Evolutionary conservation across 805 yeast species (phyloP), one percentile per base, ranked within the genome.

Genomic region (Saccharomycopsis amapae): DNA sequence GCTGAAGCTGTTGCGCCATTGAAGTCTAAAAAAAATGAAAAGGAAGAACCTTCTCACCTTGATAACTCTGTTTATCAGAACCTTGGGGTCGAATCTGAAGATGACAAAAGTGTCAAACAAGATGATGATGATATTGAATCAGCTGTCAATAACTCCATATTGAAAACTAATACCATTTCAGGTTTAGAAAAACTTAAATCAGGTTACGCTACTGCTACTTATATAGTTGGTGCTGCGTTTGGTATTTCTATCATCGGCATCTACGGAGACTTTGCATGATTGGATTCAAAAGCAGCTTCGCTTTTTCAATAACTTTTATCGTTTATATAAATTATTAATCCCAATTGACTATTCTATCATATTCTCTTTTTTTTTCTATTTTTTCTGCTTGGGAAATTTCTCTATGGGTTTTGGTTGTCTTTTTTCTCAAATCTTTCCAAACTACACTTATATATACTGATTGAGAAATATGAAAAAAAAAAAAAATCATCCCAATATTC

Each of bases 211-310:
- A 54, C 65, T 22, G 72, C 75, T 2, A 62, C 72, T 6, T 62
- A 60, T 13, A 54, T 78, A 28, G 58, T 74, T 15, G 72, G 72
- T 6, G 50, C 63, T 10, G 72, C 78, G 0, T 72, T 77, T 44
- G 57, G 69, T 4, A 59, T 79, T 42, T 69, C 80, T 19, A 55
- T 69, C 9, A 58, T 79, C 51, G 86, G 86, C 12, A 67, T 76
- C 44, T 56, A 74, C 46, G 86, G 86, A 10, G 86, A 79, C 56
- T 55, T 50, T 42, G 54, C 28, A 19, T 40, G 32, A 31, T 35
- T 5, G 38, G 19, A 7, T n/a, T 15, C 23, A 9, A n/a, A 15
- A 19, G 15, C 25, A 18, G 25, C 15, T 12, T 6, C 23, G 15
- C 15, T 35, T 18, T 35, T 35, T 35, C 15, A 19, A 20, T 18